These are phyloP conservation scores for Chytridium lagenaria DNA, from an alignment of 371 early-diverging fungal species.

Conservation along the genomic window DNA sequence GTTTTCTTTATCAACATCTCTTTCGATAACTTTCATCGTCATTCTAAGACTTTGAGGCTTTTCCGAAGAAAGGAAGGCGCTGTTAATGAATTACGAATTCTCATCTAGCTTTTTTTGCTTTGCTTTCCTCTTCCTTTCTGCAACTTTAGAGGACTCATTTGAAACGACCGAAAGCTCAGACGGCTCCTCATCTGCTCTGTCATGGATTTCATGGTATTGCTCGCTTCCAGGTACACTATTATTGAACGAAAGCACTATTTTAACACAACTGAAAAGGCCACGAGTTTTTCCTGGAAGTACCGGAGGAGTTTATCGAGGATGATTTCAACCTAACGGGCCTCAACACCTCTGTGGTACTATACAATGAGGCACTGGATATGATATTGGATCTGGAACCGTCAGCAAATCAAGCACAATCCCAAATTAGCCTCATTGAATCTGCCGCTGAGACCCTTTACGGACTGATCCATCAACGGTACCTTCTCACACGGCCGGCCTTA, in stretches of 20 bases:
- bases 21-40: background rate
- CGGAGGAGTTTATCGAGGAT: slow-evolving; percentile 94
- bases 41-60: background rate
- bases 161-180: slow-evolving; percentile 35
- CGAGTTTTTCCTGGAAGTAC: slow-evolving; percentile 93
- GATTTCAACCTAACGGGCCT: slow-evolving; percentile 97
- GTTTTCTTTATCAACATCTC: background rate
- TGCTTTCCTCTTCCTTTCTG: background rate
- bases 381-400: slow-evolving; percentile 89
- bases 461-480: slow-evolving; percentile 91
- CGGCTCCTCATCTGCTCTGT: slow-evolving; percentile 52
- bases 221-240: slow-evolving; percentile 55
- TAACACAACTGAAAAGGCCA: slow-evolving; percentile 65
- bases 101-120: too few species aligned
- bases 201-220: slow-evolving; percentile 63
- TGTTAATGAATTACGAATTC: too few species aligned
- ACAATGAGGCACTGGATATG: slow-evolving; percentile 87
- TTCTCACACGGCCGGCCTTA: slow-evolving; percentile 87
- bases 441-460: slow-evolving; percentile 74
- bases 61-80: too few species aligned
- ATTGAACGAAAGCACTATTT: background rate
- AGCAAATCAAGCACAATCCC: slow-evolving; percentile 27
- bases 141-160: slow-evolving; percentile 29
- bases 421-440: slow-evolving; percentile 42
- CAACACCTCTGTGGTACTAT: slow-evolving; percentile 74